Conservation (phyloP, 176 grass and related monocot genomes). For the Juncus effusus region DNA sequence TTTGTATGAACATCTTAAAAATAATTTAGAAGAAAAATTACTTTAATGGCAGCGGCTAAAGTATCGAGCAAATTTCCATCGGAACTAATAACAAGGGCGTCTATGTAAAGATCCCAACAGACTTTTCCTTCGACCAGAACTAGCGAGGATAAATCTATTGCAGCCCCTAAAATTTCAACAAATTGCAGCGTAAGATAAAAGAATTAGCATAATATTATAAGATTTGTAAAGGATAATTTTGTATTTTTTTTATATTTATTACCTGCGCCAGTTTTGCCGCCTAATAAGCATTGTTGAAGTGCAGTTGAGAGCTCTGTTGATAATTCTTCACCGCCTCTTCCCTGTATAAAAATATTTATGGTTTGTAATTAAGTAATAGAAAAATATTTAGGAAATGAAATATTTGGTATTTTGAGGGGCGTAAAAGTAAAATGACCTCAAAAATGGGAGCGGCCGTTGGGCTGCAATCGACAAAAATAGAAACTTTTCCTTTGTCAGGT, state of each 20-base stretch:
- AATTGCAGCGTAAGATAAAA: background rate
- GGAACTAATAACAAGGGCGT: slow-evolving; percentile 90
- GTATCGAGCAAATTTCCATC: slow-evolving; percentile 93
- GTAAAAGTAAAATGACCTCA: slow-evolving; percentile 45
- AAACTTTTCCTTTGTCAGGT: slow-evolving; percentile 83
- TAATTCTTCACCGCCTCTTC: slow-evolving; percentile 82
- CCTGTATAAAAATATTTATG: slow-evolving; percentile 38
- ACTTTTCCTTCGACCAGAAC: slow-evolving; percentile 80
- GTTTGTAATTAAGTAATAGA: background rate
- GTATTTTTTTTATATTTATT: slow-evolving; percentile 8
- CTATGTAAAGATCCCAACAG: slow-evolving; percentile 82
- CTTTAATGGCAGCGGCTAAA: slow-evolving; percentile 77
- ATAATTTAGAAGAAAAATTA: slow-evolving; percentile 3
- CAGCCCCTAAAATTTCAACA: slow-evolving; percentile 53
- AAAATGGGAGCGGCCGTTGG: slow-evolving; percentile 67
- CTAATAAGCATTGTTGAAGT: slow-evolving; percentile 82
- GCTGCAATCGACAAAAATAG: slow-evolving; percentile 80
- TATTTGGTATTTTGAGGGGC: no score
- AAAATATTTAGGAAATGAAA: slow-evolving; percentile 30
- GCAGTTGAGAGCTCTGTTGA: slow-evolving; percentile 66
- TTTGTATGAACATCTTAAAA: no score
- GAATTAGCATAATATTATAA: background rate
- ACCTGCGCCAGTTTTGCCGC: slow-evolving; percentile 90
- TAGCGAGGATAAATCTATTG: slow-evolving; percentile 76
- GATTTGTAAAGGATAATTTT: background rate